Evolutionary conservation across 345 rosid species (phyloP), one percentile per base, ranked within the genome.

Genomic region (Citrus reticulata): DNA sequence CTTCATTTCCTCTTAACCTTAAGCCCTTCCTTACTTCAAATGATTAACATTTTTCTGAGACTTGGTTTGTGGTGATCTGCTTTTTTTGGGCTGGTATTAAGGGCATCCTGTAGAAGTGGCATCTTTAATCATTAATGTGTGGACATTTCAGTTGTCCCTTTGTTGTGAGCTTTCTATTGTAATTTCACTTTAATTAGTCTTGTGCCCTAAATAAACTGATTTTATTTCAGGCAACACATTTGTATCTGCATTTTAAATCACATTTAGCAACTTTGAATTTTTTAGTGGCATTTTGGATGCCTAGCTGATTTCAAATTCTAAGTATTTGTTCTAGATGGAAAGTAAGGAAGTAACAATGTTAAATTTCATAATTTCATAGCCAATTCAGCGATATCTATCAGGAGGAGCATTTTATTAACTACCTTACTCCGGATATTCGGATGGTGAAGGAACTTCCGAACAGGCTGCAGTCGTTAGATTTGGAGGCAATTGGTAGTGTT

Each of bases 351-450:
- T 85, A 78, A 88, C 73, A 27, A 58, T 55, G 22, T 54, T 58
- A 32, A 57, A 30, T 79, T 78, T 65, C 63, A 49, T 72, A 55
- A 73, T 32, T 78, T 77, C 63, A 72, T 84, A 96, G 99, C 89
- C 97, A 90, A 86, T 96, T 96, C 86, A 80, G 88, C 79, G 92
- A 96, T 84, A 90, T 96, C 88, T 96, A 96, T 87, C 98, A 87
- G 77, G 98, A 89, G 90, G 93, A 94, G 83, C 89, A 92, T 87
- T 96, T 96, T 84, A 86, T 93, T 60, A 83, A 91, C 74, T 87
- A 90, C 86, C 84, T 96, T 83, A 77, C 90, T 82, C 97, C 94
- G 34, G 98, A 93, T 86, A 88, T 96, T 73, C 92, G 85, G 83
- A 90, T 92, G 73, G 94, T 93, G 82, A 93, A 89, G 88, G 89